Evolutionary conservation across 805 yeast genomes (phyloP).

Genomic region (Brettanomyces anomalus): DNA sequence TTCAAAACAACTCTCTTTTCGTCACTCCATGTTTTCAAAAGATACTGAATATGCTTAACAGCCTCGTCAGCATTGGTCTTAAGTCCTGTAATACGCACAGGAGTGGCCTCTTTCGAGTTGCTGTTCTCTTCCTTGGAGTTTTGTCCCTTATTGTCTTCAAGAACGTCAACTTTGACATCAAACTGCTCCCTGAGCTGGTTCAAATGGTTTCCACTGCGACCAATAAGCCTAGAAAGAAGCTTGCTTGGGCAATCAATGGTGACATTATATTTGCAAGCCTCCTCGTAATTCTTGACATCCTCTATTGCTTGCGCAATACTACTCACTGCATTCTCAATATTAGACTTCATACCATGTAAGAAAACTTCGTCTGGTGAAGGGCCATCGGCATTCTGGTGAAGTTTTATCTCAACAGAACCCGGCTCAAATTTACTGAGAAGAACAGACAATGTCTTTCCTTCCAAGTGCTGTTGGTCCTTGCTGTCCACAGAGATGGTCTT

Average conservation of each 20-base stretch:
- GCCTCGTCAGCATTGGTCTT: slow-evolving; percentile 73
- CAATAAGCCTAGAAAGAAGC: slow-evolving; percentile 74
- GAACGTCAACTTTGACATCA: slow-evolving; percentile 67
- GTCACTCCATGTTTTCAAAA: slow-evolving; percentile 75
- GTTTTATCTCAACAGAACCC: slow-evolving; percentile 33
- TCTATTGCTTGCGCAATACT: slow-evolving; percentile 47
- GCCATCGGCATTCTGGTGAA: slow-evolving; percentile 35
- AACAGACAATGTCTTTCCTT: slow-evolving; percentile 47
- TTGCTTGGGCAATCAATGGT: slow-evolving; percentile 55
- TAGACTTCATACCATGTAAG: slow-evolving; percentile 61
- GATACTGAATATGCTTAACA: slow-evolving; percentile 43
- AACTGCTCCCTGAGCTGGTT: slow-evolving; percentile 60
- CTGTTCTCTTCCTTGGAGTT: slow-evolving; percentile 26
- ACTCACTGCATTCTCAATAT: slow-evolving; percentile 44
- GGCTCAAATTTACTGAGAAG: slow-evolving; percentile 25
- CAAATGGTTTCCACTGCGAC: slow-evolving; percentile 76
- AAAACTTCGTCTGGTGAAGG: slow-evolving; percentile 42
- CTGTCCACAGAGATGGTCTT: slow-evolving; percentile 42
- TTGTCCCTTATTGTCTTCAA: slow-evolving; percentile 27
- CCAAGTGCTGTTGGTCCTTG: slow-evolving; percentile 48
- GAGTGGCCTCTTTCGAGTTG: slow-evolving; percentile 26
- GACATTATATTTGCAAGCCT: slow-evolving; percentile 31
- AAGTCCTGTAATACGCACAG: slow-evolving; percentile 63
- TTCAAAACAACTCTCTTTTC: slow-evolving; percentile 56
- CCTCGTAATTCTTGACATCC: slow-evolving; percentile 31